Evolutionary conservation across 2,329 filamentous ascomycete species (phyloP).

Genomic region (Emmonsiellopsis sp.): DNA sequence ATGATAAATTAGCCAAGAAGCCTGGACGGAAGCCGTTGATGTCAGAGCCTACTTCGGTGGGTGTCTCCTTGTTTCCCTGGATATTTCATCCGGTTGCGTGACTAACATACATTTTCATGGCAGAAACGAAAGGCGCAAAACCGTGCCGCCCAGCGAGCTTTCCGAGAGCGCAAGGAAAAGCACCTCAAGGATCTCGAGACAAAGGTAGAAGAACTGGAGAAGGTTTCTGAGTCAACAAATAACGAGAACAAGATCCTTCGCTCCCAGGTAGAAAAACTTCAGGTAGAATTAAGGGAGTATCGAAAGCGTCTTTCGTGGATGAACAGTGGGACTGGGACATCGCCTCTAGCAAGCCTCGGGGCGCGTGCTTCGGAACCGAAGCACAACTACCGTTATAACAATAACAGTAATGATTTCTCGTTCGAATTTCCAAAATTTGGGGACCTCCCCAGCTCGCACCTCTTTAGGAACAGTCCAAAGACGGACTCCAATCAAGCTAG

Average conservation of each 20-base stretch:
- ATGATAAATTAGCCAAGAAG: constrained; percentile 86
- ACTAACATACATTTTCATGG: background rate
- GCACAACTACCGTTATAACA: constrained; percentile 47
- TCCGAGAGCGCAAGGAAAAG: constrained; percentile 90
- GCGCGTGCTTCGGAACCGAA: constrained; percentile 37
- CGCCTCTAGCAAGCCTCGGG: constrained; percentile 35
- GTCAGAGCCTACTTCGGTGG: constrained; percentile 88
- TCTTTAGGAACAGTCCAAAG: constrained; percentile 39
- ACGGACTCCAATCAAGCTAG: background rate
- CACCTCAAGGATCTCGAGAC: constrained; percentile 45
- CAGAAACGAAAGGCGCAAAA: constrained; percentile 75
- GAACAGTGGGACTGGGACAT: constrained; percentile 36
- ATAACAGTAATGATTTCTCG: constrained; percentile 67
- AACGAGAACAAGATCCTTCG: constrained; percentile 78
- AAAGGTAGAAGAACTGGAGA: constrained; percentile 59
- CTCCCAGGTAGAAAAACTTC: constrained; percentile 80
- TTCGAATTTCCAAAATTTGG: constrained; percentile 97
- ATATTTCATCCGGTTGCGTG: background rate
- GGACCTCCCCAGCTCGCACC: constrained; percentile 49
- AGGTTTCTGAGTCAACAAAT: constrained; percentile 70
- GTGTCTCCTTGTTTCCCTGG: constrained; percentile 29
- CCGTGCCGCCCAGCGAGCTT: constrained; percentile 81
- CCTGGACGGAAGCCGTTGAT: constrained; percentile 92
- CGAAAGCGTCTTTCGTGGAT: constrained; percentile 69
- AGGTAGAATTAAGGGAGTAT: constrained; percentile 77